These are phyloP conservation scores for Alternaria panax DNA, from an alignment of 2,329 filamentous ascomycete species.

Conservation along the genomic window DNA sequence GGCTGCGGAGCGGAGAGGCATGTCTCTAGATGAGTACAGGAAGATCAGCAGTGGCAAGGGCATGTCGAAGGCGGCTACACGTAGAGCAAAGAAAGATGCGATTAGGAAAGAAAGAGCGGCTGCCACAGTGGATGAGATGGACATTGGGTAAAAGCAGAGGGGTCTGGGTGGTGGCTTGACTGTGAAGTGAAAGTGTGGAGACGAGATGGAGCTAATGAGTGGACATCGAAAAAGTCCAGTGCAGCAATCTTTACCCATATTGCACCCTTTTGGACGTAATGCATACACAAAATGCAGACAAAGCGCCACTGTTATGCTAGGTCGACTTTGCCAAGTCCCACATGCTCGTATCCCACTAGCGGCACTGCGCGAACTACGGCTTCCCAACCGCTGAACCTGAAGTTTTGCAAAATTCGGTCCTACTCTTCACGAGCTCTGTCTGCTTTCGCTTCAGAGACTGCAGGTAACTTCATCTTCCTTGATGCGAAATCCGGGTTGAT, in stretches of 20 bases:
- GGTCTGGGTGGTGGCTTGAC: neutral
- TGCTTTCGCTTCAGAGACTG: neutral
- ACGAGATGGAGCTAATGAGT: neutral
- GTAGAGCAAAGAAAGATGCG: slow-evolving; percentile 10
- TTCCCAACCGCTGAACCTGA: neutral
- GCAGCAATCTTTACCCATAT: neutral
- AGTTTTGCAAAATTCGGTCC: neutral
- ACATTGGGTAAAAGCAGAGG: slow-evolving; percentile 12
- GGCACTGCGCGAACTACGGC: neutral
- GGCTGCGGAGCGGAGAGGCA: slow-evolving; percentile 26
- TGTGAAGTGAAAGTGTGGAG: neutral
- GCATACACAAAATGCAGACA: neutral
- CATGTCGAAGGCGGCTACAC: slow-evolving; percentile 5
- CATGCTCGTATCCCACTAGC: neutral
- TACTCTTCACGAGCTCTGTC: neutral
- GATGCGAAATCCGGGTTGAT: neutral
- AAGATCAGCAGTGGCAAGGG: slow-evolving; percentile 13
- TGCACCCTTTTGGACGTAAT: neutral
- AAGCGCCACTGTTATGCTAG: neutral
- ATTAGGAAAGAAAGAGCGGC: slow-evolving; percentile 4
- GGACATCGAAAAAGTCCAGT: neutral
- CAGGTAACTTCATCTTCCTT: neutral
- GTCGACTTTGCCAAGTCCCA: neutral
- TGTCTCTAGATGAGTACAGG: slow-evolving; percentile 19
- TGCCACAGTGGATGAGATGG: slow-evolving; percentile 13